A percentile compares a stretch with the other conserved stretches of the same genome.
Conservation (phyloP, 108 stramenopile species). For the Nitzschia sp. region DNA sequence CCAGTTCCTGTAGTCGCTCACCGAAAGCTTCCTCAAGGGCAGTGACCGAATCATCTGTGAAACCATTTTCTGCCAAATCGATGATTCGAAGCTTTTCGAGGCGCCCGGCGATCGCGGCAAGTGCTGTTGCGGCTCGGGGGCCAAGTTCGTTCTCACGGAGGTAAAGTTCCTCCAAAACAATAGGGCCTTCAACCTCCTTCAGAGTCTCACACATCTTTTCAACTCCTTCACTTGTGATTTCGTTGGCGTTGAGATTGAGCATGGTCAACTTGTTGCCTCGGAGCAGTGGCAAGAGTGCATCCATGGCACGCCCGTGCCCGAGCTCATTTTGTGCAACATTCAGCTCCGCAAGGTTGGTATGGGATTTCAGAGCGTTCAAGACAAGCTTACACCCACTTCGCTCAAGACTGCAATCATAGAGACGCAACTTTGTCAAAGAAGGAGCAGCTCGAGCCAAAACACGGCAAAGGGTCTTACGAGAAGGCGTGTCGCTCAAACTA, state of each 20-base stretch:
- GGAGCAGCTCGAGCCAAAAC: not conserved
- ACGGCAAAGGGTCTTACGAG: not conserved
- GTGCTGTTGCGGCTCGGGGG: not conserved
- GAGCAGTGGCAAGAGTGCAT: not conserved
- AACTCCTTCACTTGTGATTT: not conserved
- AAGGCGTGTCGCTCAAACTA: not conserved
- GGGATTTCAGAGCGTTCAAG: not conserved
- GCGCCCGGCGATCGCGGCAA: not conserved
- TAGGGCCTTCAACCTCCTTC: not conserved
- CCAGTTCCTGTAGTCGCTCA: not conserved
- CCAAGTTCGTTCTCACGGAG: not conserved
- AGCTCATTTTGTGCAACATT: slow-evolving; percentile 3
- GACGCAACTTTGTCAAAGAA: not conserved
- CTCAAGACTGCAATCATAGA: not conserved
- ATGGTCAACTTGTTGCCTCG: not conserved
- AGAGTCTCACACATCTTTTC: not conserved
- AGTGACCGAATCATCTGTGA: not conserved
- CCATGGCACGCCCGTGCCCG: not conserved
- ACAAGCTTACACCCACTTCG: not conserved
- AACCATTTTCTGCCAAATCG: not conserved
- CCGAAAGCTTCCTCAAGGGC: not conserved
- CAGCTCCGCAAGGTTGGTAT: not conserved
- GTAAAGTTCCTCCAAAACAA: not conserved
- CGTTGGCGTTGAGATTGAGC: not conserved
- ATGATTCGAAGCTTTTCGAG: not conserved